These are phyloP conservation scores for Penicillium simplicissimum DNA, from an alignment of 495 filamentous ascomycete species.

Conservation along the genomic window DNA sequence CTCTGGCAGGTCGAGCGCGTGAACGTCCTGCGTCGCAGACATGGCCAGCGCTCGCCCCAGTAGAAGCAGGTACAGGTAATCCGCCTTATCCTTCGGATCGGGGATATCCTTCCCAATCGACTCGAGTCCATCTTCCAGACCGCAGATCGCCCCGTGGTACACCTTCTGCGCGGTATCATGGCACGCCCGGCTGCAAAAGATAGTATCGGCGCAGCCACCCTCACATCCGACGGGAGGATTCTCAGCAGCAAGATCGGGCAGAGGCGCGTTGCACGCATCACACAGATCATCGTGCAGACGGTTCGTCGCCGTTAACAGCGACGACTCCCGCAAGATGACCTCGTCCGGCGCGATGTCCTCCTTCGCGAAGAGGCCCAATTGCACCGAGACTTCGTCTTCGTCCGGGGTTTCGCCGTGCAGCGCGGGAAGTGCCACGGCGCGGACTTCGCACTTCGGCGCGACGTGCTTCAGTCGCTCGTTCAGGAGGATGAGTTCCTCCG, in stretches of 20 bases:
- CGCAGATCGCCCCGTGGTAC: slow-evolving; percentile 88
- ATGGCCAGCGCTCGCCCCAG: slow-evolving; percentile 81
- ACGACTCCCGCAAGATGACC: slow-evolving; percentile 74
- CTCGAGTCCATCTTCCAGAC: slow-evolving; percentile 70
- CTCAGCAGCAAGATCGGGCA: slow-evolving; percentile 59
- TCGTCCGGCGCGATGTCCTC: slow-evolving; percentile 76
- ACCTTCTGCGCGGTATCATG: slow-evolving; percentile 64
- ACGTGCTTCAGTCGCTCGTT: slow-evolving; percentile 64
- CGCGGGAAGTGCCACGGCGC: slow-evolving; percentile 68
- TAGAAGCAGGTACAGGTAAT: slow-evolving; percentile 77
- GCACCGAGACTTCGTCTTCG: slow-evolving; percentile 49
- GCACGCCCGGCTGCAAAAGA: slow-evolving; percentile 83
- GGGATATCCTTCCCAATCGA: slow-evolving; percentile 77
- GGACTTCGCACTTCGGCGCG: slow-evolving; percentile 70
- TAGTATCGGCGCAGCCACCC: slow-evolving; percentile 70
- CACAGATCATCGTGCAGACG: slow-evolving; percentile 77
- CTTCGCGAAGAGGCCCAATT: slow-evolving; percentile 87
- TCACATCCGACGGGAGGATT: slow-evolving; percentile 60
- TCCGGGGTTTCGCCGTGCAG: slow-evolving; percentile 50
- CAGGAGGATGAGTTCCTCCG: slow-evolving; percentile 63
- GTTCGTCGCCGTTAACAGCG: slow-evolving; percentile 79
- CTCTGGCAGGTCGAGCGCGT: slow-evolving; percentile 81
- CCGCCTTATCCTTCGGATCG: slow-evolving; percentile 64
- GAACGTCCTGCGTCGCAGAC: slow-evolving; percentile 74
- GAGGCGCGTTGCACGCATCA: slow-evolving; percentile 76